A percentile compares a stretch with the other conserved stretches of the same genome.
Evolutionary conservation across 2,329 filamentous ascomycete species (phyloP).

Genomic region (Neonectria faginata): DNA sequence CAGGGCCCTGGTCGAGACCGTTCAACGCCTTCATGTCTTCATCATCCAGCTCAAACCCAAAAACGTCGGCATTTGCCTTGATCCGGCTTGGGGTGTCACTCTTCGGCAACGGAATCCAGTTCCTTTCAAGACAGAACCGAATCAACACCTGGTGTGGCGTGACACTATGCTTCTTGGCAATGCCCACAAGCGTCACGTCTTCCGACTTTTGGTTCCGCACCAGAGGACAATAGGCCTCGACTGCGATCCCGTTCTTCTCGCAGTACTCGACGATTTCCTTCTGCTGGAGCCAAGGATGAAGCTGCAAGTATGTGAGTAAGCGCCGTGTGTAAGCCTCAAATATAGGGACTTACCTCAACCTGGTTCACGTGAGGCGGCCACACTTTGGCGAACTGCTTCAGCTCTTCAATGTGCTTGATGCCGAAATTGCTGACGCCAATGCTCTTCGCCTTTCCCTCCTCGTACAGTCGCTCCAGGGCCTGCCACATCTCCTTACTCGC

Average conservation of each 20-base stretch:
- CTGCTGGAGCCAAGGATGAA: slow-evolving; percentile 76
- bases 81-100: slow-evolving; percentile 71
- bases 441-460: slow-evolving; percentile 69
- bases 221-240: slow-evolving; percentile 53
- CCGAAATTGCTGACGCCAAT: slow-evolving; percentile 81
- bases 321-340: not conserved
- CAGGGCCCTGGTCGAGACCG: not conserved
- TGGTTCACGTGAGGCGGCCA: slow-evolving; percentile 79
- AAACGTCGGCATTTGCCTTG: slow-evolving; percentile 69
- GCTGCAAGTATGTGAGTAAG: not conserved
- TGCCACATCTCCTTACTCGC: slow-evolving; percentile 73
- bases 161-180: slow-evolving; percentile 70
- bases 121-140: slow-evolving; percentile 76
- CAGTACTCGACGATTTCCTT: slow-evolving; percentile 60
- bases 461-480: slow-evolving; percentile 70
- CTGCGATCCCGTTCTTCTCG: slow-evolving; percentile 78
- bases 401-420: slow-evolving; percentile 73
- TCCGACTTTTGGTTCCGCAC: slow-evolving; percentile 52
- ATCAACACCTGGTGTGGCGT: slow-evolving; percentile 73
- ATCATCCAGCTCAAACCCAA: slow-evolving; percentile 65
- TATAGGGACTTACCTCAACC: slow-evolving; percentile 66
- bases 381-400: slow-evolving; percentile 70
- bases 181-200: slow-evolving; percentile 65
- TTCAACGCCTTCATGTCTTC: slow-evolving; percentile 62
- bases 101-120: slow-evolving; percentile 74